Base-by-base conservation (phyloP, 2,329 filamentous ascomycete species). In the Lojkania enalia region DNA sequence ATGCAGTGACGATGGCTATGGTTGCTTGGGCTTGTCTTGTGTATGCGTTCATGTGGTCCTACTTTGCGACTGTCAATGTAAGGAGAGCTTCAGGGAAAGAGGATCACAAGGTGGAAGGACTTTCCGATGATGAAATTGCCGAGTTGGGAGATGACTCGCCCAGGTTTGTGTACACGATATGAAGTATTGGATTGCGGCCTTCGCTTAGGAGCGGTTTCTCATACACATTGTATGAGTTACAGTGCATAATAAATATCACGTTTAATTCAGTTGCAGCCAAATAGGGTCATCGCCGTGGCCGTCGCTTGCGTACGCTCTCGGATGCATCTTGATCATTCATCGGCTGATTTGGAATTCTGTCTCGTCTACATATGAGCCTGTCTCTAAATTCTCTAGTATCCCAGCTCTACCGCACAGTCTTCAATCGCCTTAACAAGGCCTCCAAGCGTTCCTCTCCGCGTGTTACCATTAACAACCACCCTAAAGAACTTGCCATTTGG, bases 401-500 rank as follows among this genome's bases (percentile, higher is more conserved):
- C 61, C 46, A 69, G 44, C 45, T 69, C 66, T 12, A 33, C 51
- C 1, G 71, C 74, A 14, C 65, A 56, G 51, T 78, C 75, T 51
- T 77, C 77, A 61, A 87, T 78, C 3, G 79, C 81, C 53, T 72
- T 74, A 2, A 87, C 72, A 48, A 88, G 68, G n/a, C 77, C 78
- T 54, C 85, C 82, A 20, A 86, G 69, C 1, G 84, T 87, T 51
- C 77, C 79, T 55, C 58, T 77, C 48, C 71, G 75, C 27, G 83
- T 87, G 43, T 76, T 74, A 2, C 80, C 74, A 71, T 86, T 86
- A 2, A 88, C 81, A 15, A 88, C 85, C 9, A 83, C 85, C 33
- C 85, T 73, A 60, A 88, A 86, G 57, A 88, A 87, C 58, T 77
- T 80, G 0, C 85, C 85, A 48, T 75, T 74, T 21, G 76, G 76